Evolutionary conservation across 495 filamentous ascomycete genomes (phyloP), one percentile per base, ranked within the genome.

Genomic region (Jackrogersella multiformis): DNA sequence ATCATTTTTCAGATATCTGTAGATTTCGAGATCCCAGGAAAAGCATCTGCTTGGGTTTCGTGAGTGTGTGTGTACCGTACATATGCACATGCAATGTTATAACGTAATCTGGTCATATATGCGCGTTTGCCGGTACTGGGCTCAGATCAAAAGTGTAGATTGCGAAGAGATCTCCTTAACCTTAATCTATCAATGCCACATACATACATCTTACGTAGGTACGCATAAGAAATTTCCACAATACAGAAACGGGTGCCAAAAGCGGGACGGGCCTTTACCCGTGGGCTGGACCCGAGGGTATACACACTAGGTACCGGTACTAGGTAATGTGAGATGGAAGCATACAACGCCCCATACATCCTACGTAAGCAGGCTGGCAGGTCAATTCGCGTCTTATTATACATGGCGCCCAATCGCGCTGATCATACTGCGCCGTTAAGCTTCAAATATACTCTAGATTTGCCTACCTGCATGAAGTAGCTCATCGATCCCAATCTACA

Each of bases 21-120:
- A 69, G 66, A 65, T 69, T 56, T 65, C n/a, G 38, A 69, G 66
- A 69, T 65, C 66, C 56, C 44, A 36, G 35, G 28, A 36, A 34
- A 64, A 26, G 34, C 54, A 32, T 24, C 38, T 16, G 21, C 45
- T 59, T 34, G 34, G 54, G 65, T 58, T 56, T 42, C 41, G 34
- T 62, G 42, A 46, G 42, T 46, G 42, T 46, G 42, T 46, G 21
- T 30, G 63, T 69, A 63, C 53, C 38, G 46, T 69, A 69, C 59
- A 64, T 64, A 64, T 65, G 66, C 61, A 57, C 51, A 69, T 69
- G 61, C 56, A 61, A 45, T 64, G 49, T 45, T 56, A 69, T 69
- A 64, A 57, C 61, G 56, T 64, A 61, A 65, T 69, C 20, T 52
- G 20, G 20, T 2, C 24, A 34, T 35, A 12, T 57, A 36, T 46